Percentiles rank a stretch among this genome's conserved stretches.
Evolutionary conservation across 257 asterid genomes (phyloP).

Genomic region (Asclepias syriaca): DNA sequence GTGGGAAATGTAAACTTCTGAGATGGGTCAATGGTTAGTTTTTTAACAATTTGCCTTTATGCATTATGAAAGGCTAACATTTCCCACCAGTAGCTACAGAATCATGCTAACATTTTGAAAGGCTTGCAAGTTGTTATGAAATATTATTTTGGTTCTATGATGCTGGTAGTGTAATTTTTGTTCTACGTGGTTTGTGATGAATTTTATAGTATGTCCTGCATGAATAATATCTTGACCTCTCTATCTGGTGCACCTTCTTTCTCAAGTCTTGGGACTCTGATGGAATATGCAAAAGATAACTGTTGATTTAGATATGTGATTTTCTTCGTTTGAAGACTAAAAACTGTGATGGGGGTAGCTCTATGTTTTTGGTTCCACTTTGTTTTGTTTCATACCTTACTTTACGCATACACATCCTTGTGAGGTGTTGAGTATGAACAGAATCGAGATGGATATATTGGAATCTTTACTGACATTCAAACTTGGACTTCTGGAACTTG

Average conservation of each 20-base stretch:
- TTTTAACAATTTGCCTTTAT: not conserved
- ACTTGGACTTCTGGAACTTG: not conserved
- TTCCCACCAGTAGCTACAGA: too few species aligned
- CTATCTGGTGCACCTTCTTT: not conserved
- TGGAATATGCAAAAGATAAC: not conserved
- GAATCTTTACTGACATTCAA: not conserved
- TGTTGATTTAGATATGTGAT: not conserved
- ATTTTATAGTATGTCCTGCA: not conserved
- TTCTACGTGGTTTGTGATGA: not conserved
- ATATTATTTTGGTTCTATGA: not conserved
- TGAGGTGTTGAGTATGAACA: not conserved
- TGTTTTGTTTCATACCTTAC: not conserved
- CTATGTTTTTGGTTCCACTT: not conserved
- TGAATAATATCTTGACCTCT: not conserved
- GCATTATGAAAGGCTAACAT: not conserved
- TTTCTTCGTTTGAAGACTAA: not conserved
- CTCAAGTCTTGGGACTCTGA: not conserved
- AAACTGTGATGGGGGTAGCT: not conserved
- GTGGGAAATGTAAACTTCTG: conserved; percentile 72
- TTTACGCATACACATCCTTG: not conserved
- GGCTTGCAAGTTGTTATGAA: too few species aligned
- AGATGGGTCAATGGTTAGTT: conserved; percentile 94
- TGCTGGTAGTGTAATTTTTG: not conserved
- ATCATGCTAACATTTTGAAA: not conserved
- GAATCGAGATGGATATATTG: not conserved